Percentiles rank a stretch among this genome's conserved stretches.
Conservation (phyloP, 306 rosid species). For the Comarum palustre region DNA sequence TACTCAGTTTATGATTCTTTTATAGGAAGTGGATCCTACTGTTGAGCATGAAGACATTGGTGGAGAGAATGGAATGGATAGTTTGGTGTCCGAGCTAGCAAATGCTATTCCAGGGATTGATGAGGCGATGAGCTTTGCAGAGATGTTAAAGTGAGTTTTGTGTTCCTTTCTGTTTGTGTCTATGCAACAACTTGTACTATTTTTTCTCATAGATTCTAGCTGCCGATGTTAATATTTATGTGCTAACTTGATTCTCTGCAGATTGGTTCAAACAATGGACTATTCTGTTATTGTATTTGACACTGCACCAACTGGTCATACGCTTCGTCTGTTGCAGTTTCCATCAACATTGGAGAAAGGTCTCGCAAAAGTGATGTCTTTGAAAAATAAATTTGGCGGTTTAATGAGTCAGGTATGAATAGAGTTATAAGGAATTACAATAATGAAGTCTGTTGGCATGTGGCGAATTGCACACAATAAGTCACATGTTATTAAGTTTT, state of each 20-base stretch:
- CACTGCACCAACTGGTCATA: slow-evolving; percentile 99
- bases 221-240: not conserved
- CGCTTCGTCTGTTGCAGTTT: slow-evolving; percentile 89
- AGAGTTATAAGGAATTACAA: slow-evolving; percentile 8
- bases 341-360: slow-evolving; percentile 96
- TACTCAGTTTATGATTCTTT: slow-evolving; percentile 22
- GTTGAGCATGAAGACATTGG: slow-evolving; percentile 72
- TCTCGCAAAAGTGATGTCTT: slow-evolving; percentile 84
- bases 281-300: slow-evolving; percentile 95
- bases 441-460: not conserved
- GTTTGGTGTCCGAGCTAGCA: slow-evolving; percentile 72
- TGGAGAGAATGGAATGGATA: slow-evolving; percentile 75
- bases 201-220: not conserved
- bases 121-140: slow-evolving; percentile 99
- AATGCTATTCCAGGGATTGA: slow-evolving; percentile 98
- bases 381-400: slow-evolving; percentile 94
- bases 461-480: not conserved
- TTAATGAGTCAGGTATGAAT: slow-evolving; percentile 70
- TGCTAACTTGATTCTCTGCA: slow-evolving; percentile 31
- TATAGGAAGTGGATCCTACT: slow-evolving; percentile 93
- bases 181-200: not conserved
- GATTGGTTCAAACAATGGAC: slow-evolving; percentile 99
- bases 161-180: slow-evolving; percentile 2
- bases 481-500: not conserved
- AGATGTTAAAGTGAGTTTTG: slow-evolving; percentile 83